Base-by-base conservation (phyloP, 2,329 filamentous ascomycete species). In the Coniochaeta sp. region DNA sequence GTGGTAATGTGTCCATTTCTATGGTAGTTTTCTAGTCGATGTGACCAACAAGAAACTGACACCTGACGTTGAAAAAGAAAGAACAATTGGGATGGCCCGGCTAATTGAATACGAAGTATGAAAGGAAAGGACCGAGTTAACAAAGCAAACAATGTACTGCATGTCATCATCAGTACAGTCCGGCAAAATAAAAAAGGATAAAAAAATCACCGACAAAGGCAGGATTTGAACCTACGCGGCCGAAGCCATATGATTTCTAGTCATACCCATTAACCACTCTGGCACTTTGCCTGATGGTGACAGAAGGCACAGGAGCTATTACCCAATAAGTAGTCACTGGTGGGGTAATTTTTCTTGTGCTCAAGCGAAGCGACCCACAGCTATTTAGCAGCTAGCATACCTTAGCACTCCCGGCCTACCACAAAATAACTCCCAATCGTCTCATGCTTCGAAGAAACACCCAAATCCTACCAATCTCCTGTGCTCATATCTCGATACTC, bases 161-260 rank as follows among this genome's bases (percentile, higher is more conserved):
- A n/a, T n/a, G n/a, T n/a, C n/a, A n/a, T n/a, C n/a, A n/a, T n/a
- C n/a, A n/a, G n/a, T n/a, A n/a, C n/a, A n/a, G n/a, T n/a, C n/a
- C 47, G 47, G 47, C 26, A 57, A 24, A 36, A 55, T n/a, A n/a
- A n/a, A n/a, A n/a, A n/a, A 54, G n/a, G n/a, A 57, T n/a, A 57
- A 57, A 57, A 57, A 38, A 2, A 34, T 52, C 47, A 52, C 28
- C 52, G 54, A 57, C 54, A 57, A 57, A 57, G 54, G 54, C 54
- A 57, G 54, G 54, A 57, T 57, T 57, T 57, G 54, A 57, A 57
- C 54, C 54, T 57, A 57, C 54, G 54, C 54, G 54, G 54, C 54
- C 54, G 54, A 57, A 57, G 54, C 54, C 54, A 57, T 57, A 57
- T 57, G 54, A 57, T 57, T 57, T 57, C 54, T 57, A 57, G 54